These are phyloP conservation scores for Parietaria judaica DNA, from an alignment of 306 rosid species.

Conservation along the genomic window DNA sequence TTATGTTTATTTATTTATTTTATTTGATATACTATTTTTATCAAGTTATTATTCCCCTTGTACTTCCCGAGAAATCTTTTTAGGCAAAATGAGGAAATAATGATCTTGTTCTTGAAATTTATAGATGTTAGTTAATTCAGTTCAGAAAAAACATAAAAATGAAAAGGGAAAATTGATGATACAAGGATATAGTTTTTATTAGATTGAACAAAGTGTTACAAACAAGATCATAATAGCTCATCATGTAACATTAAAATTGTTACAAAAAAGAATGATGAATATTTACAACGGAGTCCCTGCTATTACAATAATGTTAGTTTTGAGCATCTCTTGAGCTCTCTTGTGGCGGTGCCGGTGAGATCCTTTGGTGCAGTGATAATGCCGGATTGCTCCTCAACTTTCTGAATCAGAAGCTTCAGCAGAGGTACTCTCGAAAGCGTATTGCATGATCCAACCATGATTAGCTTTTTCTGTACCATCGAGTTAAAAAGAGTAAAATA, in stretches of 20 bases:
- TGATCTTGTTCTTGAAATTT: too few species aligned
- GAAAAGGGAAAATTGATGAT: too few species aligned
- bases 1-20: too few species aligned
- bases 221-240: background rate
- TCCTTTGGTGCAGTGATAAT: slow-evolving; percentile 48
- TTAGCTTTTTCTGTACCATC: slow-evolving; percentile 64
- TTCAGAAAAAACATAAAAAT: background rate
- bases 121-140: too few species aligned
- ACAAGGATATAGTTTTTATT: background rate
- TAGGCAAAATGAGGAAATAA: too few species aligned
- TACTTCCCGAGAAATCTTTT: too few species aligned
- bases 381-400: slow-evolving; percentile 81
- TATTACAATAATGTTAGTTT: slow-evolving; percentile 27
- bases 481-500: background rate
- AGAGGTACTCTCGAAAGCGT: slow-evolving; percentile 68
- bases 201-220: background rate
- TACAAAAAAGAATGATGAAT: slow-evolving; percentile 5
- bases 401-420: slow-evolving; percentile 72
- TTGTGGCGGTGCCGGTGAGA: slow-evolving; percentile 22
- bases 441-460: slow-evolving; percentile 82
- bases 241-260: background rate
- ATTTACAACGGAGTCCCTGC: background rate
- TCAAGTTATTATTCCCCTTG: too few species aligned
- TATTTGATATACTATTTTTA: too few species aligned
- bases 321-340: slow-evolving; percentile 45